Conservation (phyloP, 257 asterid genomes). For the Scutellaria baicalensis region DNA sequence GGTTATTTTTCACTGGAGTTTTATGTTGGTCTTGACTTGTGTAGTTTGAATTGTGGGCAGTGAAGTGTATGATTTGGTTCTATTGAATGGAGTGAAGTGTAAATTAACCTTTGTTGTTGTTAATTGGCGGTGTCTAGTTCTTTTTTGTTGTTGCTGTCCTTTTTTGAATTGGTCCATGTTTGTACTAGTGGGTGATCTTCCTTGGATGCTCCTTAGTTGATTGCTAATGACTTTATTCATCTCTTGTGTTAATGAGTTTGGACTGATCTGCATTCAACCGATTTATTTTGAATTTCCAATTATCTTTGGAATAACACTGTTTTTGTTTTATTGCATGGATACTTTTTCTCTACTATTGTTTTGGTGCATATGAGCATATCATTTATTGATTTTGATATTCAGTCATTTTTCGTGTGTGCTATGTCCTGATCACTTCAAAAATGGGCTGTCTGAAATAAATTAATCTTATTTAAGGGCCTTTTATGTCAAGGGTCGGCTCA, state of each 20-base stretch:
- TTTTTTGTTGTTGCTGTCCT: not conserved
- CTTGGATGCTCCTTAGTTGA: not conserved
- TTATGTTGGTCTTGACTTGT: not conserved
- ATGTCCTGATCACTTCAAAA: not conserved
- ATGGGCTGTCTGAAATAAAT: not conserved
- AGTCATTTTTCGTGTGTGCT: not conserved
- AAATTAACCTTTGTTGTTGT: not conserved
- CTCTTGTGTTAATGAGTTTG: not conserved
- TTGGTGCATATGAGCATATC: not conserved
- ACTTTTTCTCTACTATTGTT: not conserved
- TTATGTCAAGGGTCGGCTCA: not conserved
- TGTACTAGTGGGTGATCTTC: slow-evolving; percentile 7
- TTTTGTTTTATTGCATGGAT: not conserved
- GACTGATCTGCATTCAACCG: slow-evolving; percentile 1
- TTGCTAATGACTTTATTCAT: not conserved
- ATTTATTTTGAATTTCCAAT: not conserved
- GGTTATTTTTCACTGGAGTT: slow-evolving; percentile 4
- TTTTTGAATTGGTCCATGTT: not conserved
- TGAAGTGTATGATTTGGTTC: not conserved
- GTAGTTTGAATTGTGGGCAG: not conserved
- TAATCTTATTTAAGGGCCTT: not conserved
- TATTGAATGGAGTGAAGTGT: not conserved
- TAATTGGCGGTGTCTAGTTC: not conserved
- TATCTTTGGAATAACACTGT: not conserved
- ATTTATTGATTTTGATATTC: not conserved